Conservation (phyloP, 2,329 filamentous ascomycete species). For the Fusarium algeriense region DNA sequence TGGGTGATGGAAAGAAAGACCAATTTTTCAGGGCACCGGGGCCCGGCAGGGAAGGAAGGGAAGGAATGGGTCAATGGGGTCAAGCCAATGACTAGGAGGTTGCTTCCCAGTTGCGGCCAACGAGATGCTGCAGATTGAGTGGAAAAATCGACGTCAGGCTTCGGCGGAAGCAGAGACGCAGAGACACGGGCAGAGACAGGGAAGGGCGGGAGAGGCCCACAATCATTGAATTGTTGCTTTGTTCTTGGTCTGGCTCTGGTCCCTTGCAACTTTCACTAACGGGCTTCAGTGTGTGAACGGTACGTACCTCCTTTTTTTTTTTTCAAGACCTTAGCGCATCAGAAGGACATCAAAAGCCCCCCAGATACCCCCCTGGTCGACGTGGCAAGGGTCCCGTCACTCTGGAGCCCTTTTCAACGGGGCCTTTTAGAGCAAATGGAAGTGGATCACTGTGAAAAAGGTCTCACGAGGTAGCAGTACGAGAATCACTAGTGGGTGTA, state of each 20-base stretch:
- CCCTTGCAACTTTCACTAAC: constrained; percentile 21
- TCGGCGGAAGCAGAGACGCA: constrained; percentile 14
- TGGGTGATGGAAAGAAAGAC: constrained; percentile 26
- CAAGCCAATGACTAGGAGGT: constrained; percentile 27
- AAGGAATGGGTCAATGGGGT: constrained; percentile 37
- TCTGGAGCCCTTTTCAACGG: constrained; percentile 35
- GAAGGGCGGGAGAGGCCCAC: constrained; percentile 38
- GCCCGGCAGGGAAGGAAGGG: constrained; percentile 37
- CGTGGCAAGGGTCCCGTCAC: constrained; percentile 39
- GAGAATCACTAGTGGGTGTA: not conserved
- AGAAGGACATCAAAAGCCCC: constrained; percentile 27
- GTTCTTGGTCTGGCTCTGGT: constrained; percentile 28
- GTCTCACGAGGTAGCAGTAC: constrained; percentile 37
- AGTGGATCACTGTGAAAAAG: constrained; percentile 13
- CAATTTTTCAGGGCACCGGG: constrained; percentile 44
- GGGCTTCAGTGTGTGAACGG: constrained; percentile 7
- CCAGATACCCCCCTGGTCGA: constrained; percentile 35
- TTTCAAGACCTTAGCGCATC: constrained; percentile 22
- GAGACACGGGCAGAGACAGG: constrained; percentile 17
- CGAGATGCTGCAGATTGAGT: constrained; percentile 39
- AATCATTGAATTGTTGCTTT: constrained; percentile 38
- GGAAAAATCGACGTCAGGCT: constrained; percentile 40
- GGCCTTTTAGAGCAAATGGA: constrained; percentile 14
- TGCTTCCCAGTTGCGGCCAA: constrained; percentile 18
- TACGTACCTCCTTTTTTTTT: constrained; percentile 30